Conservation (phyloP, 352 stramenopile species). For the Globisporangium cederbergense region DNA sequence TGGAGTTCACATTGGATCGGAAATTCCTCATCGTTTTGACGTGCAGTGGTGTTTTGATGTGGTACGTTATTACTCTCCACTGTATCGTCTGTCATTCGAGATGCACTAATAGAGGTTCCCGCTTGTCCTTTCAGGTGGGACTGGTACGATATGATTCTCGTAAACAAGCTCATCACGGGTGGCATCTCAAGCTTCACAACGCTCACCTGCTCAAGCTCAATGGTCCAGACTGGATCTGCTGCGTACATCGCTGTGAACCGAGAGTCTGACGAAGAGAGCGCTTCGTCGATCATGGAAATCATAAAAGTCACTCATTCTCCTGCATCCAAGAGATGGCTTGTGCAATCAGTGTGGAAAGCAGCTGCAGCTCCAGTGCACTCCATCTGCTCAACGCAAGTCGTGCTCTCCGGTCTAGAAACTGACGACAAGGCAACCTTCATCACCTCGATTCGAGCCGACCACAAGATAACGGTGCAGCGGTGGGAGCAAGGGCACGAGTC, state of each 20-base stretch:
- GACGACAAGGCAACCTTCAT: not conserved
- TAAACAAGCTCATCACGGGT: slow-evolving; percentile 17
- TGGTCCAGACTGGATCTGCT: not conserved
- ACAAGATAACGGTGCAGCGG: slow-evolving; percentile 9
- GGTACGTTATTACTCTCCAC: slow-evolving; percentile 15
- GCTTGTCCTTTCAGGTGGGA: slow-evolving; percentile 29
- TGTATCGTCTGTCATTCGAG: not conserved
- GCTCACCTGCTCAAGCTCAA: not conserved
- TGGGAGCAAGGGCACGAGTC: not conserved
- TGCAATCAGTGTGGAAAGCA: slow-evolving; percentile 2
- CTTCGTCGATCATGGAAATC: slow-evolving; percentile 8
- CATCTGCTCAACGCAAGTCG: not conserved
- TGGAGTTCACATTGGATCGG: slow-evolving; percentile 8
- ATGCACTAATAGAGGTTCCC: not conserved
- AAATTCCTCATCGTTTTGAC: slow-evolving; percentile 10
- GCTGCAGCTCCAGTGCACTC: not conserved
- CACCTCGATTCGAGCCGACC: not conserved
- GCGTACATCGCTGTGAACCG: slow-evolving; percentile 7
- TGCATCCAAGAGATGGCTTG: not conserved
- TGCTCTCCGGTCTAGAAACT: not conserved
- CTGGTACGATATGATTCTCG: slow-evolving; percentile 27
- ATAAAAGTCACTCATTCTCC: slow-evolving; percentile 2
- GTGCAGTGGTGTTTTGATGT: slow-evolving; percentile 24
- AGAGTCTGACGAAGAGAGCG: not conserved
- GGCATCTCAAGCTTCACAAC: slow-evolving; percentile 22